Evolutionary conservation across 2,329 filamentous ascomycete species (phyloP), one percentile per base, ranked within the genome.

Genomic region (Fusarium liriodendri): DNA sequence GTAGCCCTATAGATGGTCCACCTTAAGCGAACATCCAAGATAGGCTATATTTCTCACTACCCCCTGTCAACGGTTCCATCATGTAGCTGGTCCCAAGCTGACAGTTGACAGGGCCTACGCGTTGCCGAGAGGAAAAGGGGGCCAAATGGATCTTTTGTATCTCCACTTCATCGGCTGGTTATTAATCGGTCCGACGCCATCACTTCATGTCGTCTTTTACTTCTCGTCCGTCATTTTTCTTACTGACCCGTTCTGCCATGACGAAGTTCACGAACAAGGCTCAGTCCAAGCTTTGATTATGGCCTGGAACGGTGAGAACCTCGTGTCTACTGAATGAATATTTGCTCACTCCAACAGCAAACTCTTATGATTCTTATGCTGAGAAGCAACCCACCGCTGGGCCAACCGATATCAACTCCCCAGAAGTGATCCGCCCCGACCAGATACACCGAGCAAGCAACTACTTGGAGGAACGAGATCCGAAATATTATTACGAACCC

Each of bases 401-500:
- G 18, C 33, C 35, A 40, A 40, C 7, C 35, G 55, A 59, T 18
- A 14, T 40, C 35, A 35, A 22, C 37, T 59, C 55, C 10, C 55
- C 55, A 25, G 33, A 59, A 59, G 37, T 35, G 22, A 22, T 59
- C 22, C 35, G 14, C 11, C 55, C 55, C 14, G 20, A 59, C 27
- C 55, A 59, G 22, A 59, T 59, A 25, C 14, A 40, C 14, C 55
- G n/a, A 27, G 55, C 55, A 27, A 40, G 16, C 20, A 37, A 33
- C 16, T 59, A 40, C 55, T 40, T 59, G 35, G 55, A 59, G 25
- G 55, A 59, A 11, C 55, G 37, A 33, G 18, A 29, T 40, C 55
- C 55, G 20, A 59, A 59, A 2, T 59, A 59, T 25, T 40, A 59
- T 59, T 59, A 59, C 35, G 55, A 59, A 59, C 55, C 55, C 22